These are phyloP conservation scores for Penicillium freii DNA, from an alignment of 2,329 filamentous ascomycete genomes.

Conservation along the genomic window DNA sequence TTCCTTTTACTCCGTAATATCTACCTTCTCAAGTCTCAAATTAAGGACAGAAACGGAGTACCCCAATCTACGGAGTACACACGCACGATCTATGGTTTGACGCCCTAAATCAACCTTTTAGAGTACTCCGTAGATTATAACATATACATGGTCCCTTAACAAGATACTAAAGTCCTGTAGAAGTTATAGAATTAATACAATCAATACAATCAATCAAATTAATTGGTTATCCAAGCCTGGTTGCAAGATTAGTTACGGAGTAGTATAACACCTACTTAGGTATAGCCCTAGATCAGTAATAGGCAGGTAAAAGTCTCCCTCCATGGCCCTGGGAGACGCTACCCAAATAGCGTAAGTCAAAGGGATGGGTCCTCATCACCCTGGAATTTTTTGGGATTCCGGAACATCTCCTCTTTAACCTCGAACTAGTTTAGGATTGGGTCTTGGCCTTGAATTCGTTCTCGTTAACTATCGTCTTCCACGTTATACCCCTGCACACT, in stretches of 20 bases:
- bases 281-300: neutral
- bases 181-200: neutral
- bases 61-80: neutral
- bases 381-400: neutral
- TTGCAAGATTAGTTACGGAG: neutral
- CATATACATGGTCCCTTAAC: neutral
- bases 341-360: neutral
- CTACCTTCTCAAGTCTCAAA: neutral
- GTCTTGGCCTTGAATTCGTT: neutral
- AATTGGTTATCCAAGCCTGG: neutral
- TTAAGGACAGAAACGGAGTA: neutral
- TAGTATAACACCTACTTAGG: neutral
- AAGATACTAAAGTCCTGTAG: neutral
- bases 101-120: neutral
- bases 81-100: neutral
- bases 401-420: constrained; percentile 4
- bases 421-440: constrained; percentile 2
- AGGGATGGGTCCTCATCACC: constrained; percentile 5
- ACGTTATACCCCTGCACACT: neutral
- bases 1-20: too few relatives aligned
- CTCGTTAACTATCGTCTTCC: neutral
- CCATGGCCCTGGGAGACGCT: constrained; percentile 10
- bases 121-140: neutral
- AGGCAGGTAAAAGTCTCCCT: neutral
- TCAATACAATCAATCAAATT: neutral